These are phyloP conservation scores for Solanum chaucha DNA, from an alignment of 257 asterid species.

Conservation along the genomic window DNA sequence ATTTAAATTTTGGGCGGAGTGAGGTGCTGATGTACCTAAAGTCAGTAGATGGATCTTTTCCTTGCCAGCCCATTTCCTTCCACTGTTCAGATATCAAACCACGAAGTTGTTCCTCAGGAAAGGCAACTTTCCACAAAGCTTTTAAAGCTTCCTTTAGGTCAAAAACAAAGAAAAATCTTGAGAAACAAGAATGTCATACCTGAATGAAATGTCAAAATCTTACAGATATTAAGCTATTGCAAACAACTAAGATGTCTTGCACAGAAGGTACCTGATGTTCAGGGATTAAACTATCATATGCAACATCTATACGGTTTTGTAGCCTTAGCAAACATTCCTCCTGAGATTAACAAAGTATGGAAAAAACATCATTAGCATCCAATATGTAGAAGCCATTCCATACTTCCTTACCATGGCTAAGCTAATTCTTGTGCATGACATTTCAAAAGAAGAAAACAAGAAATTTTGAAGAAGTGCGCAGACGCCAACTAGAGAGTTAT, in stretches of 20 bases:
- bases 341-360: conserved; percentile 26
- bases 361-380: neutral
- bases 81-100: conserved; percentile 96
- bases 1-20: neutral
- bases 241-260: neutral
- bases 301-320: conserved; percentile 76
- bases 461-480: neutral
- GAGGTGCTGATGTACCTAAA: conserved; percentile 46
- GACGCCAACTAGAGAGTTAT: neutral
- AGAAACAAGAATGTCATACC: neutral
- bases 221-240: neutral
- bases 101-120: conserved; percentile 71
- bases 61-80: conserved; percentile 99
- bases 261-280: conserved; percentile 77
- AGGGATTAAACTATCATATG: conserved; percentile 65
- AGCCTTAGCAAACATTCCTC: conserved; percentile 83
- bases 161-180: neutral
- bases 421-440: neutral
- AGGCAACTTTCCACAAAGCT: conserved; percentile 84
- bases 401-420: neutral
- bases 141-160: conserved; percentile 61
- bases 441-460: neutral
- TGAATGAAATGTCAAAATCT: neutral
- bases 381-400: neutral
- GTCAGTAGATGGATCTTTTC: conserved; percentile 99